Conservation (phyloP, 139 green algal species). For the Chlorella sorokiniana region DNA sequence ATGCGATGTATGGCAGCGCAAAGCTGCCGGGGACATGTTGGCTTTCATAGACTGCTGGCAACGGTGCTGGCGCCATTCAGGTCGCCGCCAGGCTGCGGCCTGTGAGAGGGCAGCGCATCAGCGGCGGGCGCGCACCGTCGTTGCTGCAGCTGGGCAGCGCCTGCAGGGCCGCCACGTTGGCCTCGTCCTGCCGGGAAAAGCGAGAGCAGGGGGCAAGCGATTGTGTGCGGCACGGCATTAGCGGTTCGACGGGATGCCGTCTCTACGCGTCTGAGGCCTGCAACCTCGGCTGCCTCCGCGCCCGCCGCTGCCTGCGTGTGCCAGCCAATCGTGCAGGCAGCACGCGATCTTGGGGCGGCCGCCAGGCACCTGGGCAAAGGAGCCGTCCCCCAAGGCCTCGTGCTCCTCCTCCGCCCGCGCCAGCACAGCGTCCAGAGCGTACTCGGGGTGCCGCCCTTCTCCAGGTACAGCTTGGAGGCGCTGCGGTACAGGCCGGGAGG, state of each 20-base stretch:
- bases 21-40: no score
- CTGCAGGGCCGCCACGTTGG: conserved; percentile 1
- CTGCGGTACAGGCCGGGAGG: background rate
- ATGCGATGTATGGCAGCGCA: no score
- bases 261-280: no score
- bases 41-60: no score
- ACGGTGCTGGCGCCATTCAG: no score
- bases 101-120: no score
- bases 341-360: background rate
- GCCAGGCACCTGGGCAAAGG: conserved; percentile 11
- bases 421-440: conserved; percentile 34
- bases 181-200: background rate
- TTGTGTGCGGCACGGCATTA: no score
- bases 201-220: background rate
- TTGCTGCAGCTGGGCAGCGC: conserved; percentile 22
- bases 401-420: conserved; percentile 23
- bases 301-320: background rate
- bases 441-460: conserved; percentile 17
- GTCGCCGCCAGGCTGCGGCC: no score
- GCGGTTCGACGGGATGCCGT: no score
- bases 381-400: conserved; percentile 12
- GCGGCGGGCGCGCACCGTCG: conserved; percentile 1
- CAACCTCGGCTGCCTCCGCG: no score
- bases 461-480: conserved; percentile 14
- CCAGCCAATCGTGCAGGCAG: background rate